Conservation (phyloP, 768 basidiomycete genomes). For the Boletus pseudopeckii region DNA sequence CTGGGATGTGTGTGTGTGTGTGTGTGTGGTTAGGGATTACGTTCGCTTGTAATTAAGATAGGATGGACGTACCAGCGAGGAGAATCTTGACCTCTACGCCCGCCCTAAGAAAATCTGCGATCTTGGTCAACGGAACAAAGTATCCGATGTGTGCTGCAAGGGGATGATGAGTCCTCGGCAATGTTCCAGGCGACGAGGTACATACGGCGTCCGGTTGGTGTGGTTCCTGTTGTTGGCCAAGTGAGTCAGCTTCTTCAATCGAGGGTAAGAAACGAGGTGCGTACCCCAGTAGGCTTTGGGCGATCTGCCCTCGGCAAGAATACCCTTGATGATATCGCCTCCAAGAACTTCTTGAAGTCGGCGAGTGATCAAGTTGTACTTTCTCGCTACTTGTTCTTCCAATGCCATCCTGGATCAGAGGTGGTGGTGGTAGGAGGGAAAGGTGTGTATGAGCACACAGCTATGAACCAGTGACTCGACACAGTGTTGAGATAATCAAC, state of each 20-base stretch:
- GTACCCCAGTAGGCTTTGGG: conserved; percentile 92
- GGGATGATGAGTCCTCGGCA: neutral
- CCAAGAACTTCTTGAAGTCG: conserved; percentile 86
- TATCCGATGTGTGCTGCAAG: conserved; percentile 90
- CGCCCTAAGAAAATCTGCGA: conserved; percentile 91
- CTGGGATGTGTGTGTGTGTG: conserved; percentile 35
- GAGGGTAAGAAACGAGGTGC: conserved; percentile 16
- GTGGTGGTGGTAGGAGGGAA: conserved; percentile 3
- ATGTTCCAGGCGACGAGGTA: conserved; percentile 3
- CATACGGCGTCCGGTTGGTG: conserved; percentile 92
- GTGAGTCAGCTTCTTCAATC: neutral
- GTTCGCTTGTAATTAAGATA: neutral
- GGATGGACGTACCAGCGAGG: conserved; percentile 57
- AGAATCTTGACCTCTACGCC: conserved; percentile 87
- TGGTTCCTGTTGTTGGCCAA: conserved; percentile 59
- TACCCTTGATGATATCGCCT: conserved; percentile 75
- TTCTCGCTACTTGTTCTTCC: conserved; percentile 37
- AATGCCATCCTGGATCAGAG: conserved; percentile 28
- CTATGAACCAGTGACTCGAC: conserved; percentile 6
- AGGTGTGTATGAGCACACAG: neutral
- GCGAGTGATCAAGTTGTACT: conserved; percentile 81
- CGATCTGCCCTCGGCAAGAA: conserved; percentile 70
- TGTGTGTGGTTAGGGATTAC: neutral
- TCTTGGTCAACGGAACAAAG: conserved; percentile 92
- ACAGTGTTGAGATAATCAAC: neutral